Base-by-base conservation (phyloP, 441 rosid genomes). In the Capsella rubella region DNA sequence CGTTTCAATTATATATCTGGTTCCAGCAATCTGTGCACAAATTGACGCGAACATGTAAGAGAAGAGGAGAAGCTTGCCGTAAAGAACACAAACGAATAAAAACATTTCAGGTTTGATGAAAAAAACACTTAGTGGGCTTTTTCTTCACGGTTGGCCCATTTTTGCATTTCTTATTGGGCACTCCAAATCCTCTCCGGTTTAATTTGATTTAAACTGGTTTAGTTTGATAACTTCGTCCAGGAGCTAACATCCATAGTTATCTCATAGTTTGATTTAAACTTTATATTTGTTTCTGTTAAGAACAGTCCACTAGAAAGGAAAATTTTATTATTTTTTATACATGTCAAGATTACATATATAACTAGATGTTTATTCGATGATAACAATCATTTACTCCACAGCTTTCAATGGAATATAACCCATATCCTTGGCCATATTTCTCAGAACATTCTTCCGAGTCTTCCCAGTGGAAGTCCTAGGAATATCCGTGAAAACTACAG, bases 381-480 rank as follows among this genome's bases (percentile, higher is more conserved):
- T 47, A 64, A 18, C 18, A 2, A 13, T 7, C 5, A 21, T 18
- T 47, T 16, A n/a, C 40, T 55, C 40, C 12, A 31, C 56, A 31
- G 1, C 15, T 21, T 16, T 47, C 4, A 34, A 0, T 12, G 56
- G 31, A 18, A 49, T 15, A 16, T 15, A 31, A 14, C 43, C 15
- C 84, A 88, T 63, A 32, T 86, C 75, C 78, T 82, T 84, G 55
- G 89, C 87, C 72, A 78, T 84, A 67, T 78, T 82, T 75, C 81
- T 83, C 29, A 89, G 73, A 46, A 87, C 56, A 51, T 77, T 82
- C 73, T 89, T 89, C 64, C 80, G 89, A 3, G 81, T 82, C 80
- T 85, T 89, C 27, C 89, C 89, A 0, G 89, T 87, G 11, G 87
- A 73, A 55, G 84, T 85, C 78, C 83, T 89, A 1, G 88, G 93